Conservation (phyloP, 139 green algal species). For the Parachlorella kessleri region DNA sequence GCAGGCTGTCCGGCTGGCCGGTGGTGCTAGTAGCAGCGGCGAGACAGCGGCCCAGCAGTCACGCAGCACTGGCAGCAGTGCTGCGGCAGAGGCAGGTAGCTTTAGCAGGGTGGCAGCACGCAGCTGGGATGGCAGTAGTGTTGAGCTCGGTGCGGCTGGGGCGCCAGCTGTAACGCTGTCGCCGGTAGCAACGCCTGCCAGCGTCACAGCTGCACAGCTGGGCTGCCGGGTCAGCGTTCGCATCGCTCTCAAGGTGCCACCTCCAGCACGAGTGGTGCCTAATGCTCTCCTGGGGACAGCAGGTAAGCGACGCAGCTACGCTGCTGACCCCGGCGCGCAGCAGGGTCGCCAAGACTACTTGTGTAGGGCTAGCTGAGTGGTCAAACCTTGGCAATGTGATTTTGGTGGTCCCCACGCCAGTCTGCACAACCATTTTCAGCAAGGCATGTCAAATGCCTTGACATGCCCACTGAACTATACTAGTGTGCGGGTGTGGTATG, state of each 20-base stretch:
- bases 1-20: too few relatives aligned
- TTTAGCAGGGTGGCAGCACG: too few relatives aligned
- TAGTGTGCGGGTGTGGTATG: too few relatives aligned
- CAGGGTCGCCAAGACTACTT: too few relatives aligned
- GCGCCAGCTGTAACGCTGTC: too few relatives aligned
- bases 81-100: background rate
- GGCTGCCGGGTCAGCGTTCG: constrained; percentile 30
- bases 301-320: constrained; percentile 7
- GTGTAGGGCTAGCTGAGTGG: too few relatives aligned
- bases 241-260: constrained; percentile 33
- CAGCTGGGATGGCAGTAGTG: too few relatives aligned
- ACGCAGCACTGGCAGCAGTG: constrained; percentile 11
- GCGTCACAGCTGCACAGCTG: too few relatives aligned
- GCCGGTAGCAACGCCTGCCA: too few relatives aligned
- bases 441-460: background rate
- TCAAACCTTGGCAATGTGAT: background rate
- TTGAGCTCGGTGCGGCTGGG: too few relatives aligned
- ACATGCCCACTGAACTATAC: accelerated
- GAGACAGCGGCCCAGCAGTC: background rate
- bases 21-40: constrained; percentile 1
- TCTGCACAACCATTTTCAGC: background rate
- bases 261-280: constrained; percentile 25
- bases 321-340: background rate
- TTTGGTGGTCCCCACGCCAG: background rate
- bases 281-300: constrained; percentile 38